Conservation (phyloP, 2,329 filamentous ascomycete genomes). For the Diplodia intermedia region DNA sequence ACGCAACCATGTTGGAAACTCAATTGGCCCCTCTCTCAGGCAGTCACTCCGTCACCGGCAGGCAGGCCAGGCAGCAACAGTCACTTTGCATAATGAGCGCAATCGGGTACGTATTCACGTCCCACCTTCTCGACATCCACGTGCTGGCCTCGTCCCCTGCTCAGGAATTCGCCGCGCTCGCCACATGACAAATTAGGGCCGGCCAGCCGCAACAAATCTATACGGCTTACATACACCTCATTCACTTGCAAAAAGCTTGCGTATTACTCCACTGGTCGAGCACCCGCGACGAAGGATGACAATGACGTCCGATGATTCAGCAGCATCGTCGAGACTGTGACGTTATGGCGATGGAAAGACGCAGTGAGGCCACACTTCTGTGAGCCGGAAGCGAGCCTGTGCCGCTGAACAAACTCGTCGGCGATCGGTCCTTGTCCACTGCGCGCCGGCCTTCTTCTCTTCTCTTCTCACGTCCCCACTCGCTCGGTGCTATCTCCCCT, state of each 20-base stretch:
- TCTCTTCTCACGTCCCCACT: not conserved
- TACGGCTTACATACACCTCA: not conserved
- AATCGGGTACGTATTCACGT: not conserved
- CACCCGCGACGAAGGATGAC: no score
- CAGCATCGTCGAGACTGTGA: not conserved
- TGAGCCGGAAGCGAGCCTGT: not conserved
- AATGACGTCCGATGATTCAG: not conserved
- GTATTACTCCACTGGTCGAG: no score
- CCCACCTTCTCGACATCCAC: not conserved
- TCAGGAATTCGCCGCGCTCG: not conserved
- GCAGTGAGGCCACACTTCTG: not conserved
- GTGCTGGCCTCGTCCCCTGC: not conserved
- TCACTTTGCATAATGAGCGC: not conserved
- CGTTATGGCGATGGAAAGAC: not conserved
- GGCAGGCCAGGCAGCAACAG: not conserved
- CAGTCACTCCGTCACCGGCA: not conserved
- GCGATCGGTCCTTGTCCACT: not conserved
- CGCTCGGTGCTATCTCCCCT: not conserved
- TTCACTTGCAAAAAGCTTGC: not conserved
- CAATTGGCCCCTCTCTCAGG: not conserved
- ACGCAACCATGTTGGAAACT: not conserved
- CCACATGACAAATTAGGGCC: constrained; percentile 11
- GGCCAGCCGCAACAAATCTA: not conserved
- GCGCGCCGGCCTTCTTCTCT: not conserved
- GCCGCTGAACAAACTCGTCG: not conserved